These are phyloP conservation scores for Populus tremula DNA, from an alignment of 345 rosid genomes.

Conservation along the genomic window DNA sequence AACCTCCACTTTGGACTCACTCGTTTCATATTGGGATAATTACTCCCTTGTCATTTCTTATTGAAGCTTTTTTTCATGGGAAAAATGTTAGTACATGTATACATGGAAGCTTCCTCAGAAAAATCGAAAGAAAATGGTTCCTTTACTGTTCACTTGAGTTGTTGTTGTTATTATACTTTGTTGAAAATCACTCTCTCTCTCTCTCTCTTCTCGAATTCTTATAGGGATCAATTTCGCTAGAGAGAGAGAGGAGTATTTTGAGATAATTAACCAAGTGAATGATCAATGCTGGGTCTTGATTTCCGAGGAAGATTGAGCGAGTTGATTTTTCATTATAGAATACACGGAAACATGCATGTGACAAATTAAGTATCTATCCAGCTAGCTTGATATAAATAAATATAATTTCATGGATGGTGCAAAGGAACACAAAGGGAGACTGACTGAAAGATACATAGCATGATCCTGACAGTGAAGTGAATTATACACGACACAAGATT, in stretches of 20 bases:
- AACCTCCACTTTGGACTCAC: constrained; percentile 9
- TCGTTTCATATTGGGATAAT: too few species aligned
- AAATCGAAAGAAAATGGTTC: too few species aligned
- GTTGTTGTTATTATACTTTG: too few species aligned
- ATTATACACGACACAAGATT: constrained; percentile 16
- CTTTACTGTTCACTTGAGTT: too few species aligned
- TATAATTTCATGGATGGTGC: constrained; percentile 17
- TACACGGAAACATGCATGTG: not conserved
- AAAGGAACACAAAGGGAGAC: constrained; percentile 23
- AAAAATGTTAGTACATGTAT: not conserved
- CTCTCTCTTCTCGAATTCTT: too few species aligned
- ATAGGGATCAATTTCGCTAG: too few species aligned
- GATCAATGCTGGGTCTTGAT: not conserved
- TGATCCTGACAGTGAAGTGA: constrained; percentile 35
- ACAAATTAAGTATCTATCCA: not conserved
- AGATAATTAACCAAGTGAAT: not conserved
- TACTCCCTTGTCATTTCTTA: not conserved
- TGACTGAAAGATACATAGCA: constrained; percentile 36
- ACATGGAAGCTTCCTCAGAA: not conserved
- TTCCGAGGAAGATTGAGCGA: not conserved
- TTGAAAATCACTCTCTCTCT: too few species aligned
- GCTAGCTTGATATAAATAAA: constrained; percentile 25
- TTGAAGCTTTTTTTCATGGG: not conserved
- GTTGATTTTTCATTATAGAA: constrained; percentile 1
- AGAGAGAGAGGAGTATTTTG: not conserved